Percentiles rank a stretch among this genome's conserved stretches.
These are phyloP conservation scores for Clarireedia hainanense DNA, from an alignment of 2,329 filamentous ascomycete genomes.

Conservation along the genomic window DNA sequence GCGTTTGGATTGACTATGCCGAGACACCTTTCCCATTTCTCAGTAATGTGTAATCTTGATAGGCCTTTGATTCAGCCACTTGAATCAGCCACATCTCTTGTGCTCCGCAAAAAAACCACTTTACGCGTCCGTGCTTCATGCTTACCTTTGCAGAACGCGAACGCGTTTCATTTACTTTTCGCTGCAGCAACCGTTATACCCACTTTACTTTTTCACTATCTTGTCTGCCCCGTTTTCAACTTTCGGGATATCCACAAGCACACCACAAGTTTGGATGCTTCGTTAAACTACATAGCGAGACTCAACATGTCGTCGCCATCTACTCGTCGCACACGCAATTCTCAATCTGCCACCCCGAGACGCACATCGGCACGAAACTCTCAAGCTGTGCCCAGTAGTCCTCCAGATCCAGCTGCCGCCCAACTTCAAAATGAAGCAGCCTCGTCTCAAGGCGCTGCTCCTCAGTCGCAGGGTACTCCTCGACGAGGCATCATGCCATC, in stretches of 20 bases:
- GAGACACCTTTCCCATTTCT: no score
- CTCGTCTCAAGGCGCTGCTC: slow-evolving; percentile 21
- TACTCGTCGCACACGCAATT: slow-evolving; percentile 47
- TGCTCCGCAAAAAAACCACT: neutral
- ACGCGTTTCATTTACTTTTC: neutral
- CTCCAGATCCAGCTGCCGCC: slow-evolving; percentile 30
- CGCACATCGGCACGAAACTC: slow-evolving; percentile 50
- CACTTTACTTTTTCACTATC: slow-evolving; percentile 3
- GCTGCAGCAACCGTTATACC: neutral
- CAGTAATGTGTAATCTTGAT: no score
- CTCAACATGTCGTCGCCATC: slow-evolving; percentile 54
- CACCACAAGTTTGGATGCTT: neutral
- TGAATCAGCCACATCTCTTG: neutral
- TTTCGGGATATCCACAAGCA: slow-evolving; percentile 2
- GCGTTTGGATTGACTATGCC: no score
- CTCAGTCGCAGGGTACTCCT: slow-evolving; percentile 34
- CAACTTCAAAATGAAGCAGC: slow-evolving; percentile 31
- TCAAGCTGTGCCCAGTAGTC: slow-evolving; percentile 44
- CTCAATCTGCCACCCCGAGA: slow-evolving; percentile 47
- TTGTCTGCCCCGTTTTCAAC: neutral
- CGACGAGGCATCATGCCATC: slow-evolving; percentile 50
- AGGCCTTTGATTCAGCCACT: neutral
- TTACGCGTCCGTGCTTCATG: neutral
- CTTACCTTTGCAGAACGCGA: neutral
- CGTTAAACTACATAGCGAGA: neutral